Evolutionary conservation across 768 basidiomycete species (phyloP), one percentile per base, ranked within the genome.

Genomic region (Podaxis rugospora): DNA sequence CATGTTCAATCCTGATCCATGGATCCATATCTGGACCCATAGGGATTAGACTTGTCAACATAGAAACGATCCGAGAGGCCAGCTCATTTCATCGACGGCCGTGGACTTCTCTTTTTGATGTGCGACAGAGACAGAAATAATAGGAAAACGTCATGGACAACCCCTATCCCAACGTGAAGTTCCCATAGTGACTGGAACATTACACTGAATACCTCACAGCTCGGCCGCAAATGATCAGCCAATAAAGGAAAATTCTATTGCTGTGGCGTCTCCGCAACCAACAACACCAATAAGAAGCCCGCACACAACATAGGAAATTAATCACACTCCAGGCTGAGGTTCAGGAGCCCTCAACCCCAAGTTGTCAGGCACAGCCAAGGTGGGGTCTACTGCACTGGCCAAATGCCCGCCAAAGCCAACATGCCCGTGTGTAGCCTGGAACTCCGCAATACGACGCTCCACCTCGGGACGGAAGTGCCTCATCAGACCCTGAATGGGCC

Each of bases 401-500:
- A 95, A 75, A 60, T 82, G 79, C 18, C 95, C 95, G 56, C 96
- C 95, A 66, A 97, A 96, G 58, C 93, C 80, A 54, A 97, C 95
- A 25, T 85, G 82, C 1, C 95, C 95, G 61, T 95, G 81, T 56
- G 78, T 74, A 54, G 81, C 81, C 59, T 90, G 82, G 83, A 87
- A 98, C 16, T 83, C 78, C 2, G 83, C 83, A 62, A 98, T 93
- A 57, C 95, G 90, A 55, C 81, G 78, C 76, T 98, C 96, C 44
- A 98, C 94, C 69, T 95, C 88, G 1, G 95, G 96, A 65, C 95
- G 87, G 89, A 97, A 98, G 75, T 97, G 92, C 61, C 93, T 88
- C 90, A 98, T 94, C 62, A 98, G 85, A 54, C 95, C 96, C 72
- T 98, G 96, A 63, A 98, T 95, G 5, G 95, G 96, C 96, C 96